Percentiles rank a stretch among this genome's conserved stretches.
Conservation (phyloP, 768 basidiomycete species). For the Xerocomellus intermedius region DNA sequence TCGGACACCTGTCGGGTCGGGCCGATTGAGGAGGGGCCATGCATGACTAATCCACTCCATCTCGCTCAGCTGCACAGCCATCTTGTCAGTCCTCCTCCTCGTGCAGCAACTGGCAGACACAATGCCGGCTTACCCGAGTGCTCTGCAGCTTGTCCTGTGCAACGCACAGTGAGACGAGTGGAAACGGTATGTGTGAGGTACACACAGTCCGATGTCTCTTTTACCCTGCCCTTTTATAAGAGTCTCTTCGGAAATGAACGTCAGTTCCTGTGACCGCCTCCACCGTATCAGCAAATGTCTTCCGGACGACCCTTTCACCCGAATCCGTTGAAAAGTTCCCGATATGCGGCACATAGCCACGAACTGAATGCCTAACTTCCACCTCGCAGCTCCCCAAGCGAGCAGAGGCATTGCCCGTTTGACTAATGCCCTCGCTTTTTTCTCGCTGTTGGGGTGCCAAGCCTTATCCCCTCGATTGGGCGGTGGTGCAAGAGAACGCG, state of each 20-base stretch:
- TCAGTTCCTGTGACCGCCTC: slow-evolving; percentile 31
- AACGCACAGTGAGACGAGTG: slow-evolving; percentile 5
- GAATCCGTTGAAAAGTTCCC: slow-evolving; percentile 31
- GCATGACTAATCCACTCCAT: slow-evolving; percentile 37
- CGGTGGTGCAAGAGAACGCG: slow-evolving; percentile 11
- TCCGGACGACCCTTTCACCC: slow-evolving; percentile 31
- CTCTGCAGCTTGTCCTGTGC: neutral
- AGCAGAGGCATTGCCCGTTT: slow-evolving; percentile 30
- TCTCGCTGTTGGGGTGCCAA: slow-evolving; percentile 23
- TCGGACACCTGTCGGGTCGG: slow-evolving; percentile 36
- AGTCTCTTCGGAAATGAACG: slow-evolving; percentile 34
- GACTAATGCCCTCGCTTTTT: slow-evolving; percentile 29
- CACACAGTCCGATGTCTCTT: slow-evolving; percentile 9
- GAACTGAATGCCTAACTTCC: slow-evolving; percentile 13
- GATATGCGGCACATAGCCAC: slow-evolving; percentile 30
- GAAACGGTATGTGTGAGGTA: slow-evolving; percentile 25
- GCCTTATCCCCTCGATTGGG: slow-evolving; percentile 17
- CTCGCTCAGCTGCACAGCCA: slow-evolving; percentile 22
- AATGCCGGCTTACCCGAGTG: slow-evolving; percentile 18
- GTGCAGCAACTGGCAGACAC: slow-evolving; percentile 15
- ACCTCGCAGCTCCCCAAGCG: slow-evolving; percentile 20
- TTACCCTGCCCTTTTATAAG: slow-evolving; percentile 30
- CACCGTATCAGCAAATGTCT: slow-evolving; percentile 23
- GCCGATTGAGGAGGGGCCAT: slow-evolving; percentile 28
- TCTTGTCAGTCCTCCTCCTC: slow-evolving; percentile 22